phyloP scores from a whole-genome alignment of 352 stramenopile species.

The Pythium periplocum region DNA sequence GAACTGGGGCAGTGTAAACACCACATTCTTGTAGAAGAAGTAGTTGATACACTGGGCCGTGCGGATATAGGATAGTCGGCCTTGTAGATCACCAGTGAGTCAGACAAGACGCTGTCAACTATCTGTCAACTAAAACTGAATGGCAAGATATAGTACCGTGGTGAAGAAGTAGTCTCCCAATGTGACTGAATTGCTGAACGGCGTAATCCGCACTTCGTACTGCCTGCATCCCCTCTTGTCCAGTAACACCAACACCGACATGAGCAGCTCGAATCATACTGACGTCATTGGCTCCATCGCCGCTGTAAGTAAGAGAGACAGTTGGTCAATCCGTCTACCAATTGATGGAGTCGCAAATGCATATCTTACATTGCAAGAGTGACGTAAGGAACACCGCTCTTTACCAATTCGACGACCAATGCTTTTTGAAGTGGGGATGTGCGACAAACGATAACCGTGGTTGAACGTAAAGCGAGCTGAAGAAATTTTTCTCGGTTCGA shows the following conservation, averaged over 20 bases:
- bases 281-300: constrained; percentile 99
- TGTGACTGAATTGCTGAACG: constrained; percentile 78
- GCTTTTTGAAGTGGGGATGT: constrained; percentile 89
- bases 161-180: constrained; percentile 64
- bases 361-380: constrained; percentile 91
- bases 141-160: constrained; percentile 32
- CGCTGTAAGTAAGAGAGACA: constrained; percentile 41
- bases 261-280: constrained; percentile 99
- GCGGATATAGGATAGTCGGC: constrained; percentile 95
- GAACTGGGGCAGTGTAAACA: constrained; percentile 88
- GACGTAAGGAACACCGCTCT: constrained; percentile 58
- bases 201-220: constrained; percentile 78
- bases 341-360: no score
- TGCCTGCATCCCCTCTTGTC: constrained; percentile 93
- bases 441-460: constrained; percentile 85
- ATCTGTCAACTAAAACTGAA: not conserved
- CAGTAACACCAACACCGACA: constrained; percentile 96
- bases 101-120: not conserved
- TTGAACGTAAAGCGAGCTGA: constrained; percentile 57
- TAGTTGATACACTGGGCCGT: constrained; percentile 95
- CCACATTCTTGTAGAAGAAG: constrained; percentile 99
- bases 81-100: constrained; percentile 21
- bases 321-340: no score
- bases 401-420: constrained; percentile 93
- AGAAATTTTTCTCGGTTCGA: constrained; percentile 63